A percentile compares a stretch with the other conserved stretches of the same genome.
phyloP scores from a whole-genome alignment of 1,284 basidiomycete species.

The Melampsora larici-populina region DNA sequence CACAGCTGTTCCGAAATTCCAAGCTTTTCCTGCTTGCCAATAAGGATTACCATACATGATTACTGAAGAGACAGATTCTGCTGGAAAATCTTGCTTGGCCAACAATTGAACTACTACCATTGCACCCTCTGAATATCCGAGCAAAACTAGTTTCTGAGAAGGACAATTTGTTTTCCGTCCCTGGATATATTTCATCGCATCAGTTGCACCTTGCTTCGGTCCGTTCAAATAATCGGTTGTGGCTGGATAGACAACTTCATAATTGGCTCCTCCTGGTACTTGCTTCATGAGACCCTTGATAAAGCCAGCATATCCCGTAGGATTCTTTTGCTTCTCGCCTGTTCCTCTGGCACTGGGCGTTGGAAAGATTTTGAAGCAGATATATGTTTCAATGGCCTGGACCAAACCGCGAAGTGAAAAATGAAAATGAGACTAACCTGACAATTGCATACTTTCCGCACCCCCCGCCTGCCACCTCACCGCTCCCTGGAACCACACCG shows the following conservation, averaged over 20 bases:
- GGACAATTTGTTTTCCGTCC: background rate
- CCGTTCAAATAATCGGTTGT: background rate
- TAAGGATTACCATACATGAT: constrained; percentile 30
- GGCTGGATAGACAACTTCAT: background rate
- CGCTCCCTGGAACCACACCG: too few species aligned
- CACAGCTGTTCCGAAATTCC: constrained; percentile 19
- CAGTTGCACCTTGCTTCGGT: background rate
- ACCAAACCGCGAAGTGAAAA: too few species aligned
- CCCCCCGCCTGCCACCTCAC: too few species aligned
- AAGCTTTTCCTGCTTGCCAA: background rate
- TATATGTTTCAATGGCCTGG: too few species aligned
- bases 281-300: background rate
- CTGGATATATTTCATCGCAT: background rate
- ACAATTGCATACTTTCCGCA: too few species aligned
- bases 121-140: too few species aligned
- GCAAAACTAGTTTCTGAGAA: background rate
- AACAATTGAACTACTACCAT: constrained; percentile 7
- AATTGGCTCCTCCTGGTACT: background rate
- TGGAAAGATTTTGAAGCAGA: too few species aligned
- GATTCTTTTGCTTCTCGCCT: too few species aligned
- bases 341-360: constrained; percentile 22
- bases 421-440: too few species aligned
- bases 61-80: background rate
- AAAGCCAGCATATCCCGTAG: background rate
- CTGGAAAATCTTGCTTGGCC: background rate